A percentile compares a stretch with the other conserved stretches of the same genome.
Conservation (phyloP, 208 protist species). For the Trypanosoma grayi region DNA sequence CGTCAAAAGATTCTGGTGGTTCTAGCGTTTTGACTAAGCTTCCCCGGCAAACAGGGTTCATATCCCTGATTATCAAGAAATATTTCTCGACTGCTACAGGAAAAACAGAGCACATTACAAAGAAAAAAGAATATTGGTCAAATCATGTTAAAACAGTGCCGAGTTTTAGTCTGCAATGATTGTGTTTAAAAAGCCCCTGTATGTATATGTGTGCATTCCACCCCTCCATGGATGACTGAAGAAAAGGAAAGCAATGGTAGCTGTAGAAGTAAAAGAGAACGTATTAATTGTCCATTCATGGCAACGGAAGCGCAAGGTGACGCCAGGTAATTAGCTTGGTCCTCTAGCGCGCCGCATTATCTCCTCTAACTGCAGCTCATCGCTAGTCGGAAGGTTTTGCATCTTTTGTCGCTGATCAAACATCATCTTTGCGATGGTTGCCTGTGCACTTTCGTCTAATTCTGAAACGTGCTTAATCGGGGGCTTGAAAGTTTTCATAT, state of each 20-base stretch:
- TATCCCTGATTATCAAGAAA: no score
- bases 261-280: no score
- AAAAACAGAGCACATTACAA: no score
- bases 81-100: no score
- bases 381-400: slow-evolving; percentile 48
- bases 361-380: slow-evolving; percentile 50
- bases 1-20: slow-evolving; percentile 14
- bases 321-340: no score
- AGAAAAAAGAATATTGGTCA: no score
- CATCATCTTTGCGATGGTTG: slow-evolving; percentile 91
- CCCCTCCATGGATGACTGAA: no score
- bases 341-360: slow-evolving; percentile 20
- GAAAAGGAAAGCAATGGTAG: neutral
- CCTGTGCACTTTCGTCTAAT: slow-evolving; percentile 78
- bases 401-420: slow-evolving; percentile 84
- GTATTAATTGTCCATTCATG: no score
- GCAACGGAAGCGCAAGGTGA: neutral
- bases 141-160: no score
- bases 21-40: slow-evolving; percentile 10
- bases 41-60: slow-evolving; percentile 12
- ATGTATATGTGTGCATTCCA: no score
- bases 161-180: no score
- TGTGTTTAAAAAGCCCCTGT: no score
- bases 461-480: slow-evolving; percentile 70
- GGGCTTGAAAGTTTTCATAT: slow-evolving; percentile 87